These are phyloP conservation scores for Suillus spraguei DNA, from an alignment of 768 basidiomycete genomes.

Conservation along the genomic window DNA sequence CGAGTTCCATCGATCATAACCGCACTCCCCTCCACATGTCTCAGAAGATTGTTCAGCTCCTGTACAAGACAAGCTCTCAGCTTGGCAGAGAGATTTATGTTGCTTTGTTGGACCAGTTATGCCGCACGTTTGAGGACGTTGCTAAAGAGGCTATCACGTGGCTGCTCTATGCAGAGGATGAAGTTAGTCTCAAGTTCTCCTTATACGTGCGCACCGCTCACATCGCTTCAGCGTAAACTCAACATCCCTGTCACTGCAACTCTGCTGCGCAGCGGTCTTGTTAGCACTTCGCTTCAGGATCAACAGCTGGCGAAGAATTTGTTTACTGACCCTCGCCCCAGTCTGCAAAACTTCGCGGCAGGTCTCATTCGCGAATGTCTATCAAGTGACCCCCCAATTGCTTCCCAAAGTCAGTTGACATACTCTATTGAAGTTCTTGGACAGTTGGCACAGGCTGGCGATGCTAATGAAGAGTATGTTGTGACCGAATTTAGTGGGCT, in stretches of 20 bases:
- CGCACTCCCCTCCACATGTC: constrained; percentile 91
- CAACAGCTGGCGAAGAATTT: constrained; percentile 88
- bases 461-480: constrained; percentile 85
- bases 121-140: constrained; percentile 87
- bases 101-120: constrained; percentile 84
- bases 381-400: constrained; percentile 77
- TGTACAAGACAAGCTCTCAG: constrained; percentile 87
- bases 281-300: constrained; percentile 79
- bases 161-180: constrained; percentile 95
- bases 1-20: constrained; percentile 75
- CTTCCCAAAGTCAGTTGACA: constrained; percentile 77
- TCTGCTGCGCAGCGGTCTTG: constrained; percentile 80
- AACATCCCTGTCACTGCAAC: constrained; percentile 94
- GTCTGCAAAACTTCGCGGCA: constrained; percentile 78
- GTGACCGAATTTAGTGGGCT: not conserved
- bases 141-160: constrained; percentile 96
- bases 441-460: constrained; percentile 71
- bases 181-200: constrained; percentile 51
- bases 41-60: constrained; percentile 93
- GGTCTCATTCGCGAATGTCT: constrained; percentile 86
- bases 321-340: constrained; percentile 74
- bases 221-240: constrained; percentile 76
- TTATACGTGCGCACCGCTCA: constrained; percentile 8
- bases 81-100: constrained; percentile 95
- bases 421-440: constrained; percentile 80